Conservation (phyloP, 2,329 filamentous ascomycete genomes). For the Aspergillus pseudoviridinutans region DNA sequence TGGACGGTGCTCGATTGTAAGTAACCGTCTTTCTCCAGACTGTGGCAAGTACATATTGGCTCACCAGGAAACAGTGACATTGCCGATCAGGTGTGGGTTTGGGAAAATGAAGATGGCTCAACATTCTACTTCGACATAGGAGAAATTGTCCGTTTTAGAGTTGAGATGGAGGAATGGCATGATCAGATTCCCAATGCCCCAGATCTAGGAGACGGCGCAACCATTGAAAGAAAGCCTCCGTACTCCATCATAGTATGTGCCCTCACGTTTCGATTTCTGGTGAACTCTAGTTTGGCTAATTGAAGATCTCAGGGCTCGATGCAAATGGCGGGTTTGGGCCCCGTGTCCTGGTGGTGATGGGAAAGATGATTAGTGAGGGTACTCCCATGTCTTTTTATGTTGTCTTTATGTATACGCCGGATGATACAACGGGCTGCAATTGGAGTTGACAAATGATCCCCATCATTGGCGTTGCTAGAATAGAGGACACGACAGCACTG, state of each 20-base stretch:
- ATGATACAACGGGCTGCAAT: background rate
- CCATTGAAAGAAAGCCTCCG: conserved; percentile 56
- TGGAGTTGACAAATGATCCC: background rate
- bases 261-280: background rate
- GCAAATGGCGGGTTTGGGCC: conserved; percentile 44
- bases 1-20: conserved; percentile 73
- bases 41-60: background rate
- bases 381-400: background rate
- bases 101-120: conserved; percentile 67
- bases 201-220: conserved; percentile 58
- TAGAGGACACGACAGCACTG: background rate
- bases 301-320: conserved; percentile 38
- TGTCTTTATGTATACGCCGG: background rate
- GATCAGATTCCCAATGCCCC: conserved; percentile 75
- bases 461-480: background rate
- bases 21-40: conserved; percentile 25
- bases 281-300: conserved; percentile 9
- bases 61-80: conserved; percentile 55
- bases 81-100: conserved; percentile 77
- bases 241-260: conserved; percentile 43
- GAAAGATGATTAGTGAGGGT: background rate
- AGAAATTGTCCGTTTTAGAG: conserved; percentile 80
- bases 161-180: conserved; percentile 85
- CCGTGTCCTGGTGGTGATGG: conserved; percentile 44
- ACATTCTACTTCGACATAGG: conserved; percentile 84